A percentile compares a stretch with the other conserved stretches of the same genome.
These are phyloP conservation scores for Pseudomonodictys pantanalensis DNA, from an alignment of 495 filamentous ascomycete genomes.

Conservation along the genomic window DNA sequence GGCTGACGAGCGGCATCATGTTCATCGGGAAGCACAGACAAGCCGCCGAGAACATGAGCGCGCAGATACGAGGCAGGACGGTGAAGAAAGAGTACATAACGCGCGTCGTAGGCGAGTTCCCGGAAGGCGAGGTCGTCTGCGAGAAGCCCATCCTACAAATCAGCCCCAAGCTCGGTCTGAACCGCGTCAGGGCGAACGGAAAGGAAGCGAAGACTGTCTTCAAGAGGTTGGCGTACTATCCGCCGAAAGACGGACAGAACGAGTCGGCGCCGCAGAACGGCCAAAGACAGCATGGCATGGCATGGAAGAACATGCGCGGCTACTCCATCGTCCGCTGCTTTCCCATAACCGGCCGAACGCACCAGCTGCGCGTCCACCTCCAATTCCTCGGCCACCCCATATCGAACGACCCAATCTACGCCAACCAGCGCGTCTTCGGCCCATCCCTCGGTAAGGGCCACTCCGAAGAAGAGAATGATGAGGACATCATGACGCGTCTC, in stretches of 20 bases:
- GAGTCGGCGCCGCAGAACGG: conserved; percentile 24
- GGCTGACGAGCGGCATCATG: conserved; percentile 94
- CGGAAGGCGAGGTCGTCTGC: conserved; percentile 71
- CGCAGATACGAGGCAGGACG: conserved; percentile 67
- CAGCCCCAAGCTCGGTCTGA: conserved; percentile 90
- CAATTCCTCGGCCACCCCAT: conserved; percentile 95
- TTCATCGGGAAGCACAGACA: conserved; percentile 84
- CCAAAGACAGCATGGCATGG: conserved; percentile 35
- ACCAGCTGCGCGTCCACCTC: conserved; percentile 91
- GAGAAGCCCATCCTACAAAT: conserved; percentile 92
- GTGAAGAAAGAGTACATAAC: conserved; percentile 95
- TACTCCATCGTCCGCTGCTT: conserved; percentile 95
- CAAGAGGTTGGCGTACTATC: conserved; percentile 83
- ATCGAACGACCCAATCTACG: conserved; percentile 95
- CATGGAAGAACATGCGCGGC: conserved; percentile 51
- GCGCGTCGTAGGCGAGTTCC: conserved; percentile 85
- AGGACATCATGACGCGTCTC: conserved; percentile 81
- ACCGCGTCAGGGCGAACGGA: conserved; percentile 86
- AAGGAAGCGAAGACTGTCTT: conserved; percentile 89
- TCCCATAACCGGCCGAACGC: conserved; percentile 88
- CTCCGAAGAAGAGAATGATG: conserved; percentile 66
- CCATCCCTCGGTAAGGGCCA: conserved; percentile 70
- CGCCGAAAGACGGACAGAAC: conserved; percentile 36
- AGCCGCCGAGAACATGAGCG: conserved; percentile 71
- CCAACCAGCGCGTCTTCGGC: conserved; percentile 89